Conservation (phyloP, 805 yeast species). For the Candida hungchunana region DNA sequence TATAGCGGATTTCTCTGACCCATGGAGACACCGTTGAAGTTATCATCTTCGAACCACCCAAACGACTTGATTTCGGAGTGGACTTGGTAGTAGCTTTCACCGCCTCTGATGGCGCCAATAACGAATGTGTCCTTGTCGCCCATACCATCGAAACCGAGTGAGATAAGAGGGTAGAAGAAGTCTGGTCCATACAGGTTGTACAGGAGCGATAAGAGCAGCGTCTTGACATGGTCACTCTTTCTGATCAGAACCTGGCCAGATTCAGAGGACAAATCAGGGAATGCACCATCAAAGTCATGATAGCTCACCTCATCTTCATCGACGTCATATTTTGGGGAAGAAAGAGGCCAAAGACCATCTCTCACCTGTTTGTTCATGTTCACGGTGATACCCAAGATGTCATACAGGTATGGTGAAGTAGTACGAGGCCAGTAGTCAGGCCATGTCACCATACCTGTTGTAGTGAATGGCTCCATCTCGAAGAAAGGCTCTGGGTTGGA, state of each 20-base stretch:
- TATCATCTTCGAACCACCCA: conserved; percentile 29
- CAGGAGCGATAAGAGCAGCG: conserved; percentile 55
- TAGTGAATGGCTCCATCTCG: conserved; percentile 38
- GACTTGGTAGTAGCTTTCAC: conserved; percentile 45
- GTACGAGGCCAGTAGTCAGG: conserved; percentile 76
- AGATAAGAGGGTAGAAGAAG: conserved; percentile 61
- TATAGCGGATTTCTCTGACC: conserved; percentile 68
- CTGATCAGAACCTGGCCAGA: conserved; percentile 66
- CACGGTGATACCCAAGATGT: conserved; percentile 42
- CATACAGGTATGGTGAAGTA: conserved; percentile 56
- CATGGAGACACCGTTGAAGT: conserved; percentile 70
- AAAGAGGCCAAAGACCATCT: conserved; percentile 22
- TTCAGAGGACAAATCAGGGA: conserved; percentile 67
- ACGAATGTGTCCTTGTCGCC: conserved; percentile 79
- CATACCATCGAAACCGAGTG: conserved; percentile 74
- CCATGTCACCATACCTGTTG: conserved; percentile 59
- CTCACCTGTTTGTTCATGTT: conserved; percentile 22
- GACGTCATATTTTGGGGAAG: conserved; percentile 6
- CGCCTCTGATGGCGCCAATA: conserved; percentile 48
- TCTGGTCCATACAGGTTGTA: conserved; percentile 65
- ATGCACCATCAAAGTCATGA: conserved; percentile 60
- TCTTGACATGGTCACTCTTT: conserved; percentile 53
- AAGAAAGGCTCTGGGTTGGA: conserved; percentile 45
- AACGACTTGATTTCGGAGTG: conserved; percentile 24
- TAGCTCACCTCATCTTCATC: conserved; percentile 35